These are phyloP conservation scores for Austroboletus olivaceoglutinosus DNA, from an alignment of 1,284 basidiomycete genomes.

Conservation along the genomic window DNA sequence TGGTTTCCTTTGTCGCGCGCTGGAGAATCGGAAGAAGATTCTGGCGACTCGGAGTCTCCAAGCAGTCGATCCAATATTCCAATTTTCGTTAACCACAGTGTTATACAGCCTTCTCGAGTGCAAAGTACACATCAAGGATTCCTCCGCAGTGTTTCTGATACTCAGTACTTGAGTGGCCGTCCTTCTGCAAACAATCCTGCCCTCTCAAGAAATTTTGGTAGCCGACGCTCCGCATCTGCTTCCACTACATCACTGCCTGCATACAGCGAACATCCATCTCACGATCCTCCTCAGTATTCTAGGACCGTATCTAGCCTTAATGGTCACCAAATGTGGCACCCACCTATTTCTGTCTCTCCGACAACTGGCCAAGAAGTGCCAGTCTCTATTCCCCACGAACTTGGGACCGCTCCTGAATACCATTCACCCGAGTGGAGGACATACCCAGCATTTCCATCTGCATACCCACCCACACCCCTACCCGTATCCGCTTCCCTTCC, in stretches of 20 bases:
- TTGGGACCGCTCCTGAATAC: conserved; percentile 30
- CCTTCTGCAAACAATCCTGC: conserved; percentile 2
- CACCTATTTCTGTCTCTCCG: conserved; percentile 36
- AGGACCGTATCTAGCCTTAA: conserved; percentile 15
- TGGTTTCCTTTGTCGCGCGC: conserved; percentile 21
- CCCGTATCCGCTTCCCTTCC: conserved; percentile 23
- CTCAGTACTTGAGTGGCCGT: conserved; percentile 4
- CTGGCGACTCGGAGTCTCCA: conserved; percentile 7
- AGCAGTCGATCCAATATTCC: conserved; percentile 14
- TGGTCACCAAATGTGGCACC: conserved; percentile 40
- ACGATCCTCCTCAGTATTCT: conserved; percentile 29
- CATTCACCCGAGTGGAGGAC: conserved; percentile 41
- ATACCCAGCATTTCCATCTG: conserved; percentile 53
- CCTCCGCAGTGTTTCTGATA: conserved; percentile 22
- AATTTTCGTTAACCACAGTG: conserved; percentile 5
- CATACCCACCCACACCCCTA: conserved; percentile 50
- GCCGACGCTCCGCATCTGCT: conserved; percentile 12
- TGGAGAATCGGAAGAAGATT: conserved; percentile 13
- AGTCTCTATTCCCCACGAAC: conserved; percentile 3
- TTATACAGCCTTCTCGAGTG: conserved; percentile 10
- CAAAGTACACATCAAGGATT: conserved; percentile 8
- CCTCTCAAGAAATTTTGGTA: conserved; percentile 2
- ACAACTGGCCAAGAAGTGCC: conserved; percentile 5
- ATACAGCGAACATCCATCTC: conserved; percentile 25
- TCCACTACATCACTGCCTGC: conserved; percentile 27